These are phyloP conservation scores for Candida sanyiensis DNA, from an alignment of 805 yeast species.

Conservation along the genomic window DNA sequence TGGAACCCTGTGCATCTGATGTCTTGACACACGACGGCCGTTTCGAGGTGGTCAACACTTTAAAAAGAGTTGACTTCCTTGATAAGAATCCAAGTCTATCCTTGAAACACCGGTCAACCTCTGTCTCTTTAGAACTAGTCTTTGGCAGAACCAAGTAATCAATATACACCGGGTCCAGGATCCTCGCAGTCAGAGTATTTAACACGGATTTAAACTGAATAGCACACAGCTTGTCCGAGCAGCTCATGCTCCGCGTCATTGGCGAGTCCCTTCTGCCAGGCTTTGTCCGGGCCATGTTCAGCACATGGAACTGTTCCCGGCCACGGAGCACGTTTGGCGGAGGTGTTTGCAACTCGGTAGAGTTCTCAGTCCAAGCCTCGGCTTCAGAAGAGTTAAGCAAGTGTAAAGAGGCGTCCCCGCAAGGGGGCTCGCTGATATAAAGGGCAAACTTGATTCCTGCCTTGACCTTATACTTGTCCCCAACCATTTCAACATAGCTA, in stretches of 20 bases:
- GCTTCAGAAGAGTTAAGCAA: conserved; percentile 27
- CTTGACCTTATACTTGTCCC: conserved; percentile 29
- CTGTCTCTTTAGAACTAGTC: too few species aligned
- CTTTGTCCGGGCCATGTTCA: conserved; percentile 79
- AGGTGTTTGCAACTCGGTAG: conserved; percentile 4
- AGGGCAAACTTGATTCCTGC: conserved; percentile 44
- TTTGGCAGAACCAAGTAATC: conserved; percentile 46
- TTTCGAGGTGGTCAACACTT: conserved; percentile 6
- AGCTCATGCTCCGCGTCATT: conserved; percentile 70
- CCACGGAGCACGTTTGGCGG: conserved; percentile 45
- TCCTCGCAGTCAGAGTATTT: conserved; percentile 37
- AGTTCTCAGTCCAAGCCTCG: conserved; percentile 16
- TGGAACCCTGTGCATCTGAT: conserved; percentile 15
- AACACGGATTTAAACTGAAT: conserved; percentile 54
- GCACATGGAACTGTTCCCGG: conserved; percentile 45
- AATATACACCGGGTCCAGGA: conserved; percentile 34
- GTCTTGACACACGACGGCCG: conserved; percentile 15
- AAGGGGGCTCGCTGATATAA: conserved; percentile 72
- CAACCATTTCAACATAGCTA: conserved; percentile 6
- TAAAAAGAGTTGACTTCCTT: conserved; percentile 4
- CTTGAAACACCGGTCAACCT: conserved; percentile 22
- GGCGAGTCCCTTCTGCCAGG: conserved; percentile 86
- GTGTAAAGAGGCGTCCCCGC: conserved; percentile 84
- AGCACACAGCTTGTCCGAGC: conserved; percentile 76
- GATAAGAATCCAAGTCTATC: too few species aligned